Base-by-base conservation (phyloP, 805 yeast species). In the Zygoascus ofunaensis region DNA sequence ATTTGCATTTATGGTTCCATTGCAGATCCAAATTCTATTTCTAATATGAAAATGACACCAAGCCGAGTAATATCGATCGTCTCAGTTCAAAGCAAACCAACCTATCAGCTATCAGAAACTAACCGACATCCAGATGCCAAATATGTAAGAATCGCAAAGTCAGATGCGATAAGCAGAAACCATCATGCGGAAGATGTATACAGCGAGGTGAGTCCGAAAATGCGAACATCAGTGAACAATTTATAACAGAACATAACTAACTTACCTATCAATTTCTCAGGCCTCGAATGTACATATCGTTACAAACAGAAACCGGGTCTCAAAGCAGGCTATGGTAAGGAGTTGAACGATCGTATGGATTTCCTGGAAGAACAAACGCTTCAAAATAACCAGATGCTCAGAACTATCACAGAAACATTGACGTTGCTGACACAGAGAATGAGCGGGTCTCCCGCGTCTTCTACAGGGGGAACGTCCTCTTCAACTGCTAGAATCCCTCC, bases 221-320 rank as follows among this genome's bases (percentile, higher is more conserved):
- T n/a, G n/a, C 3, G 3, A n/a, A 32, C 36, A 20, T 30, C 10
- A 12, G 7, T 15, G 26, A 10, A 39, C 7, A 39, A 12, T 30
- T 41, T 18, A 33, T 22, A 20, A n/a, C n/a, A 15, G 5, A 15
- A n/a, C n/a, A n/a, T n/a, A n/a, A n/a, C n/a, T n/a, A n/a, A n/a
- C n/a, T n/a, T n/a, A n/a, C n/a, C n/a, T n/a, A n/a, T n/a, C n/a
- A n/a, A n/a, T n/a, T n/a, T n/a, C 26, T 28, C 15, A 53, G 56
- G 42, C 10, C 37, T 48, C 26, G 47, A 42, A 20, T 55, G 59
- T 36, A 45, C 47, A 28, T 54, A 55, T 42, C 33, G 43, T 18
- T 53, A 46, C 18, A 55, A 53, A 34, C 48, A 48, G 26, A 54
- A 52, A 33, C 59, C 59, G 4, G 59, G 59, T 4, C 46, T 55